Base-by-base conservation (phyloP, 148 eudicot species). In the Limonium bicolor region DNA sequence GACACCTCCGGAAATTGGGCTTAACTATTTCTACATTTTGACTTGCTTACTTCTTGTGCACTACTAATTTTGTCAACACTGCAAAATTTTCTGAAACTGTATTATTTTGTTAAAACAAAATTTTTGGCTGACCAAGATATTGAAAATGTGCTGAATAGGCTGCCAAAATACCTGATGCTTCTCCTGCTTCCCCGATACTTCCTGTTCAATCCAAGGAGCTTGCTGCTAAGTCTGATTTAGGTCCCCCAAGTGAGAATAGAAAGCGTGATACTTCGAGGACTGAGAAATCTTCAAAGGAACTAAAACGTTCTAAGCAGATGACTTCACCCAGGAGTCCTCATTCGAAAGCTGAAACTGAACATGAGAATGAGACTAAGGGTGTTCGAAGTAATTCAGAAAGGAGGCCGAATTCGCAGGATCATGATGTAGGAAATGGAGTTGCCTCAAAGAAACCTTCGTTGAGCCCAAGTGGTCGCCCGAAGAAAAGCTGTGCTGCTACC, bases 371-470 rank as follows among this genome's bases (percentile, higher is more conserved):
- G 36, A 40, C 37, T 20, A 57, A 29, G 51, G 21, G 28, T 13
- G n/a, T 32, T 54, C 47, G 51, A 40, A 59, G 38, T 41, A 55
- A 53, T 58, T 65, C 53, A 41, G 65, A 58, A 31, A 56, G 46
- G 39, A 64, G 58, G 36, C 48, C 35, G n/a, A 54, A 59, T 17
- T 54, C 59, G 21, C 20, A 40, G 31, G 57, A 54, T 50, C 54
- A 49, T 8, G 55, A 56, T 41, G 68, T 60, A 28, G 68, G 65
- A 18, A 23, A 36, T 29, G 41, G 36, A 14, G 54, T 37, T 18
- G 19, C 49, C 27, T 24, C 29, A 54, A 27, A 20, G 5, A 40
- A 44, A 37, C 43, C 67, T 30, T 27, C 27, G 21, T 34, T 22
- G 43, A 61, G 43, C 19, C 48, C 51, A 17, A 39, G 4, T 8